Conservation (phyloP, 805 yeast genomes). For the Wickerhamomyces hampshirensis region DNA sequence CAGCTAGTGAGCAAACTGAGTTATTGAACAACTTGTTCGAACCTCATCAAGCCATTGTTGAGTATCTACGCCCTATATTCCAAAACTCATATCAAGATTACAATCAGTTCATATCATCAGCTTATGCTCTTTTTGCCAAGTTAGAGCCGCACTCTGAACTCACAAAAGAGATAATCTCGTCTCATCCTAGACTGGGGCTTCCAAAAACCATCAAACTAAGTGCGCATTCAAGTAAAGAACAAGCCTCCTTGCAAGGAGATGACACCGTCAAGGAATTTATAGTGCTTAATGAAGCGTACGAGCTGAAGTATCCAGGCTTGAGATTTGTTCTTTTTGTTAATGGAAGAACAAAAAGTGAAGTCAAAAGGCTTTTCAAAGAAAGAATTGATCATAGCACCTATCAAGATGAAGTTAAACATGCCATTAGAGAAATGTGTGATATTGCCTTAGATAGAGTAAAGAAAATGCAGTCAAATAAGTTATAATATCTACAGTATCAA, state of each 20-base stretch:
- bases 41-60: constrained; percentile 18
- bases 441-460: constrained; percentile 75
- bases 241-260: constrained; percentile 52
- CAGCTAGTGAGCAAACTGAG: constrained; percentile 28
- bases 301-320: constrained; percentile 60
- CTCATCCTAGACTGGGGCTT: constrained; percentile 88
- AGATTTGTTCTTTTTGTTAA: constrained; percentile 87
- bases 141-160: constrained; percentile 13
- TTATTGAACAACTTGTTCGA: constrained; percentile 35
- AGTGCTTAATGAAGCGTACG: constrained; percentile 58
- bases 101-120: constrained; percentile 13
- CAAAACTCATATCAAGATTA: constrained; percentile 6
- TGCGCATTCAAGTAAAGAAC: constrained; percentile 66
- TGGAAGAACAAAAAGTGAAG: constrained; percentile 63
- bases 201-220: constrained; percentile 45
- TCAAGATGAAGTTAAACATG: constrained; percentile 52
- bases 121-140: constrained; percentile 10
- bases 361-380: constrained; percentile 56
- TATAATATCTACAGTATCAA: constrained; percentile 13
- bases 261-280: constrained; percentile 44
- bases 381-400: constrained; percentile 57
- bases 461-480: constrained; percentile 41
- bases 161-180: constrained; percentile 58
- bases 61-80: constrained; percentile 16
- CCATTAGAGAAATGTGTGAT: constrained; percentile 87